These are phyloP conservation scores for Pseudocohnilembus persalinus DNA, from an alignment of 169 alveolate species.

Conservation along the genomic window DNA sequence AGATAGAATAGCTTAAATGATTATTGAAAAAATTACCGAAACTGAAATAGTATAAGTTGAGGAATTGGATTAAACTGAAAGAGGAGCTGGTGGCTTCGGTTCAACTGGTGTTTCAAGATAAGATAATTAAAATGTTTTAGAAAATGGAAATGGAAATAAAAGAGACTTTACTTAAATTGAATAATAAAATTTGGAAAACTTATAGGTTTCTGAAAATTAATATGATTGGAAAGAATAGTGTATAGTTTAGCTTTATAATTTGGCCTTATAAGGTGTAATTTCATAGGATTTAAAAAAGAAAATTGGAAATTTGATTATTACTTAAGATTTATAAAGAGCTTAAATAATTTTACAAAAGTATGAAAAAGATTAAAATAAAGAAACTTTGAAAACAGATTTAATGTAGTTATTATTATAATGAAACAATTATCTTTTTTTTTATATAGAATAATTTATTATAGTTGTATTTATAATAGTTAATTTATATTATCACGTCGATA, in stretches of 20 bases:
- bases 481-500: too few relatives aligned
- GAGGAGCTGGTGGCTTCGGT: constrained; percentile 80
- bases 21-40: constrained; percentile 69
- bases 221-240: background rate
- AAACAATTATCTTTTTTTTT: too few relatives aligned
- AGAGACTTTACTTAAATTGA: background rate
- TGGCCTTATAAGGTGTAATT: background rate
- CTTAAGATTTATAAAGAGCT: background rate
- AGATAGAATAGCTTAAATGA: constrained; percentile 76
- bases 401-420: background rate
- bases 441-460: too few relatives aligned
- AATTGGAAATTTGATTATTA: background rate
- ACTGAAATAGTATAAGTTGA: constrained; percentile 60
- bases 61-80: constrained; percentile 55
- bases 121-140: too few relatives aligned
- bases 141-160: background rate
- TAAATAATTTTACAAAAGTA: too few relatives aligned
- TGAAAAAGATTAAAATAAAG: background rate
- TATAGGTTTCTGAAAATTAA: background rate
- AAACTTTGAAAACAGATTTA: background rate
- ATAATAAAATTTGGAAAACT: background rate
- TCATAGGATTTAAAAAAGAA: background rate
- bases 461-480: too few relatives aligned
- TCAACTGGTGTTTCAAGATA: constrained; percentile 52
- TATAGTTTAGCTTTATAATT: background rate